Evolutionary conservation across 352 stramenopile species (phyloP).

Genomic region (Phytophthora sojae): DNA sequence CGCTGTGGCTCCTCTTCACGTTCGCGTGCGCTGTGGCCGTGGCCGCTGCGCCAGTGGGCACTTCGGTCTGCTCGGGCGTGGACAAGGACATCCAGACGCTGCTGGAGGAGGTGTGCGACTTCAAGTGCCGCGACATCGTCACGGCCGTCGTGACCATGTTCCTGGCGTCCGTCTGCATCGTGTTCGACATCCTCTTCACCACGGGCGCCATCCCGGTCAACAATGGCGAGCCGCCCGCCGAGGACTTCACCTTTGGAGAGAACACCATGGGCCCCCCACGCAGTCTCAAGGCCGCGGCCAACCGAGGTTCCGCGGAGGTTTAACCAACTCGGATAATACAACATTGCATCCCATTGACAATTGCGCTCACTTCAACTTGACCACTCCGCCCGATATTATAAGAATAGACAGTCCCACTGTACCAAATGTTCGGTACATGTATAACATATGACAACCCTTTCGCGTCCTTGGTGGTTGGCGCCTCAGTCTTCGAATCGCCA

Average conservation of each 20-base stretch:
- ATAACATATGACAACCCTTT: not conserved
- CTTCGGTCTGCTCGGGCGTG: constrained; percentile 61
- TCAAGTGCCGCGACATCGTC: constrained; percentile 69
- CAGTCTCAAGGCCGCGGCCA: constrained; percentile 45
- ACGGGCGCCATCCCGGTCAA: constrained; percentile 44
- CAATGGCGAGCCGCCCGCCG: constrained; percentile 16
- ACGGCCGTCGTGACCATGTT: constrained; percentile 63
- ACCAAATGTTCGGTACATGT: not conserved
- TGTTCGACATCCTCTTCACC: constrained; percentile 65
- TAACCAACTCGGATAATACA: constrained; percentile 22
- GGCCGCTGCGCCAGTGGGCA: constrained; percentile 57
- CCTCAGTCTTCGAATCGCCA: constrained; percentile 35
- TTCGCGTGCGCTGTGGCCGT: constrained; percentile 65
- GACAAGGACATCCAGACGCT: constrained; percentile 53
- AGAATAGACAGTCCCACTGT: not conserved
- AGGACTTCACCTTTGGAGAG: constrained; percentile 66
- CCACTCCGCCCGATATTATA: not conserved
- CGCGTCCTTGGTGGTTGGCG: constrained; percentile 24
- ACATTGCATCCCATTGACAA: too few relatives aligned
- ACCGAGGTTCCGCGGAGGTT: constrained; percentile 38
- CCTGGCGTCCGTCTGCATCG: constrained; percentile 58
- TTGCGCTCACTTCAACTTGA: constrained; percentile 17
- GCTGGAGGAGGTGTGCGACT: constrained; percentile 70
- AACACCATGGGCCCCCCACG: constrained; percentile 36
- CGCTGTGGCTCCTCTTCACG: constrained; percentile 62